Percentiles rank a stretch among this genome's conserved stretches.
Evolutionary conservation across 768 basidiomycete genomes (phyloP).

Genomic region (Mrakia blollopis): DNA sequence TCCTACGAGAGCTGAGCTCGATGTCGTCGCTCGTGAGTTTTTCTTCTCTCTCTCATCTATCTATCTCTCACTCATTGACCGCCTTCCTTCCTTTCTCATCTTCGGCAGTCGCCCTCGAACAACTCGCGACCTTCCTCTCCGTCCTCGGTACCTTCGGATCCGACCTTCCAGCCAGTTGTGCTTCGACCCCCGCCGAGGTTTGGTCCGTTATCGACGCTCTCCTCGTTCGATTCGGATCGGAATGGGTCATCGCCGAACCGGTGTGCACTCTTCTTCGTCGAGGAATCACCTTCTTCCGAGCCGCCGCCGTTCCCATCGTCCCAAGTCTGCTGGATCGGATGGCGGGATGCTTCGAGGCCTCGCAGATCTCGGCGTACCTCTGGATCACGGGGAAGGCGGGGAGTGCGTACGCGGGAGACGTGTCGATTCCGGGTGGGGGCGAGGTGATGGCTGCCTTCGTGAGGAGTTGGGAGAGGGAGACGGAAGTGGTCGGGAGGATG

Average conservation of each 20-base stretch:
- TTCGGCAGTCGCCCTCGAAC: constrained; percentile 72
- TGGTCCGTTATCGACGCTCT: constrained; percentile 80
- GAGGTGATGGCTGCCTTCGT: constrained; percentile 57
- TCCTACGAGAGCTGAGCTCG: constrained; percentile 62
- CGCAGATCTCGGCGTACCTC: constrained; percentile 76
- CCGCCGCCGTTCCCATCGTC: constrained; percentile 60
- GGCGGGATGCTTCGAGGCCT: constrained; percentile 69
- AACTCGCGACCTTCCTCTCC: constrained; percentile 83
- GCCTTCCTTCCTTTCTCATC: neutral
- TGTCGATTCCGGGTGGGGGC: constrained; percentile 49
- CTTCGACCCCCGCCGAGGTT: constrained; percentile 67
- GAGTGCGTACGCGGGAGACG: constrained; percentile 66
- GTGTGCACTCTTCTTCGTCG: constrained; percentile 77
- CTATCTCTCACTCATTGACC: constrained; percentile 9
- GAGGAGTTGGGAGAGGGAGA: constrained; percentile 65
- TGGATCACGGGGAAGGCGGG: constrained; percentile 87
- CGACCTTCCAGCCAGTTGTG: constrained; percentile 72
- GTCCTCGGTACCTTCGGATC: constrained; percentile 78
- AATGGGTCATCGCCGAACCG: constrained; percentile 73
- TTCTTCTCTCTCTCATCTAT: neutral
- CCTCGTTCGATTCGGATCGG: constrained; percentile 68
- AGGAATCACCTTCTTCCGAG: constrained; percentile 74
- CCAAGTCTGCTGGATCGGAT: constrained; percentile 69
- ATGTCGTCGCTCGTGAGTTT: constrained; percentile 62
- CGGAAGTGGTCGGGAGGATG: constrained; percentile 57